These are phyloP conservation scores for Amphicarpaea edgeworthii DNA, from an alignment of 306 rosid species.

Conservation along the genomic window DNA sequence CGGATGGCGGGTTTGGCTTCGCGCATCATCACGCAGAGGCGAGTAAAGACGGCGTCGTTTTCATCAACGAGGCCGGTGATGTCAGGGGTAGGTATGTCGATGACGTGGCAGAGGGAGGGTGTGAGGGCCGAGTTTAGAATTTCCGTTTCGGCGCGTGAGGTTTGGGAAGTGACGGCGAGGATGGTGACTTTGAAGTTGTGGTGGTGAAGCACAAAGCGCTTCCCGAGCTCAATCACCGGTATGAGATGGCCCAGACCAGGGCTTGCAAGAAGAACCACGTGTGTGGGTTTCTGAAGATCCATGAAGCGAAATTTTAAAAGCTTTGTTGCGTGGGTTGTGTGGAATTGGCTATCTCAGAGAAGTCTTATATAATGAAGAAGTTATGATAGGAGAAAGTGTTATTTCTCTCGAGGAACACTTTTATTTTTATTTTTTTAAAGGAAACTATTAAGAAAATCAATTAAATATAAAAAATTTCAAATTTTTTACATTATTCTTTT, in stretches of 20 bases:
- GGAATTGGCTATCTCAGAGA: too few relatives aligned
- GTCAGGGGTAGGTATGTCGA: constrained; percentile 44
- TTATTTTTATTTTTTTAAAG: too few relatives aligned
- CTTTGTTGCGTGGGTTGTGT: too few relatives aligned
- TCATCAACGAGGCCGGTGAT: constrained; percentile 22
- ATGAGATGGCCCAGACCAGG: constrained; percentile 68
- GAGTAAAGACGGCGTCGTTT: constrained; percentile 4
- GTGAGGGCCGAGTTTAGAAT: constrained; percentile 31
- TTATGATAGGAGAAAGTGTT: too few relatives aligned
- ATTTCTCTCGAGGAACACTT: too few relatives aligned
- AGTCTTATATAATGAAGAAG: too few relatives aligned
- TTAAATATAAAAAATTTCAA: too few relatives aligned
- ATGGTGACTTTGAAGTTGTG: constrained; percentile 51
- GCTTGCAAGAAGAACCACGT: constrained; percentile 56
- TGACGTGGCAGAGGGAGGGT: constrained; percentile 36
- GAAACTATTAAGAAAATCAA: too few relatives aligned
- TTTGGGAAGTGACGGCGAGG: constrained; percentile 48
- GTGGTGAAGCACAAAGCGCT: constrained; percentile 47
- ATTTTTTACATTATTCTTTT: too few relatives aligned
- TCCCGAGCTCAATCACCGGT: constrained; percentile 57
- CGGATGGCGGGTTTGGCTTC: constrained; percentile 29
- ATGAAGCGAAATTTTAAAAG: not conserved
- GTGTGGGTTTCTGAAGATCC: constrained; percentile 30
- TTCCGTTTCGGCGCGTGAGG: constrained; percentile 44
- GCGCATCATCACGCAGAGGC: constrained; percentile 48